Conservation (phyloP, 2,329 filamentous ascomycete species). For the Byssochlamys sp. region DNA sequence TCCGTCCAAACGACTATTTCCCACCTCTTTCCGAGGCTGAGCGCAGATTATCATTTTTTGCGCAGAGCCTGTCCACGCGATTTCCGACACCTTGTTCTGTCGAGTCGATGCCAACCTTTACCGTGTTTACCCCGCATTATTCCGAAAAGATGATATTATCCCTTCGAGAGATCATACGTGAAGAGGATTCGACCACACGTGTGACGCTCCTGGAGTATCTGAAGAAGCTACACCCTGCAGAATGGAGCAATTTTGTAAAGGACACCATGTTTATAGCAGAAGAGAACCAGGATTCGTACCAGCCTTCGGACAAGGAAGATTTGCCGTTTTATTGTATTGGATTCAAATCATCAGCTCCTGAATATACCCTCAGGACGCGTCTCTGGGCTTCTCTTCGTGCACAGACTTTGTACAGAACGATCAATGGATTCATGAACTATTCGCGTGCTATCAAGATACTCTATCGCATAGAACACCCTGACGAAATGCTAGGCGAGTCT, state of each 20-base stretch:
- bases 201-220: slow-evolving; percentile 94
- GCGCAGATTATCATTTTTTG: slow-evolving; percentile 97
- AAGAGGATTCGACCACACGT: slow-evolving; percentile 96
- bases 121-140: slow-evolving; percentile 94
- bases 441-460: slow-evolving; percentile 96
- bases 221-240: slow-evolving; percentile 94
- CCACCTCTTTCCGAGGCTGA: slow-evolving; percentile 88
- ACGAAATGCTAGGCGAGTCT: slow-evolving; percentile 99
- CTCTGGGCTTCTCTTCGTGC: slow-evolving; percentile 98
- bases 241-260: slow-evolving; percentile 99
- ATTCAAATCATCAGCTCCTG: slow-evolving; percentile 97
- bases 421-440: slow-evolving; percentile 99
- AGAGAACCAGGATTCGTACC: slow-evolving; percentile 96
- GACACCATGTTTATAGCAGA: slow-evolving; percentile 98
- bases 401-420: slow-evolving; percentile 92
- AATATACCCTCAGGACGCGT: slow-evolving; percentile 93
- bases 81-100: slow-evolving; percentile 95
- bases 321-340: slow-evolving; percentile 99
- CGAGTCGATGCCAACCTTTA: slow-evolving; percentile 99
- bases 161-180: slow-evolving; percentile 92
- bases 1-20: slow-evolving; percentile 98
- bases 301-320: slow-evolving; percentile 98
- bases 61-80: slow-evolving; percentile 89
- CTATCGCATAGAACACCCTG: slow-evolving; percentile 96
- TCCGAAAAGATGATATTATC: slow-evolving; percentile 96